A percentile compares a stretch with the other conserved stretches of the same genome.
Evolutionary conservation across 2,329 filamentous ascomycete genomes (phyloP).

Genomic region (Sclerotinia subarctica): DNA sequence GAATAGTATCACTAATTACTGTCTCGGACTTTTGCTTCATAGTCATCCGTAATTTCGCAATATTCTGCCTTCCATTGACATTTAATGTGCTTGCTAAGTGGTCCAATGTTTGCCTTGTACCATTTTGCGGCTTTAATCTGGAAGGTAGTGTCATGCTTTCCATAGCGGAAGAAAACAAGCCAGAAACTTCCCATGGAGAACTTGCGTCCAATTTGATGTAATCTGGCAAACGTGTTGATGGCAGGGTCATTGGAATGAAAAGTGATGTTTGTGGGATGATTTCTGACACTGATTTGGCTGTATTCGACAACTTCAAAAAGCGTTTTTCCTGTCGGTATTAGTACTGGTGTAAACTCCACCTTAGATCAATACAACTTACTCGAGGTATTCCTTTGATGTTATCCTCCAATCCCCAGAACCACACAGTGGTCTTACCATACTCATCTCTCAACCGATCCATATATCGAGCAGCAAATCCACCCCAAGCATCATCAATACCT

Average conservation of each 20-base stretch:
- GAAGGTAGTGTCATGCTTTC: slow-evolving; percentile 78
- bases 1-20: background rate
- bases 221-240: slow-evolving; percentile 53
- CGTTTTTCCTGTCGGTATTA: slow-evolving; percentile 52
- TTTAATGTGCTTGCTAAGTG: slow-evolving; percentile 67
- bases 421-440: slow-evolving; percentile 81
- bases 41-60: slow-evolving; percentile 71
- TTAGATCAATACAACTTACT: slow-evolving; percentile 42
- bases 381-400: slow-evolving; percentile 50
- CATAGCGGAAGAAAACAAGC: slow-evolving; percentile 69
- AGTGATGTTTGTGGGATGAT: slow-evolving; percentile 71
- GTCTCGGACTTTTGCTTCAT: slow-evolving; percentile 29
- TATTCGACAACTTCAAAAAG: slow-evolving; percentile 66
- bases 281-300: slow-evolving; percentile 66
- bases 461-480: slow-evolving; percentile 70
- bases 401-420: slow-evolving; percentile 81
- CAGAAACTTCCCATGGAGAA: slow-evolving; percentile 78
- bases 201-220: slow-evolving; percentile 58
- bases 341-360: slow-evolving; percentile 10
- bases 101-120: slow-evolving; percentile 50
- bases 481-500: slow-evolving; percentile 75
- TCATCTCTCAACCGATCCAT: slow-evolving; percentile 81
- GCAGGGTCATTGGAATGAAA: slow-evolving; percentile 70
- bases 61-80: slow-evolving; percentile 71
- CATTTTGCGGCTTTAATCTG: slow-evolving; percentile 54